These are phyloP conservation scores for Nakazawaea wyomingensis DNA, from an alignment of 805 yeast species.

Conservation along the genomic window DNA sequence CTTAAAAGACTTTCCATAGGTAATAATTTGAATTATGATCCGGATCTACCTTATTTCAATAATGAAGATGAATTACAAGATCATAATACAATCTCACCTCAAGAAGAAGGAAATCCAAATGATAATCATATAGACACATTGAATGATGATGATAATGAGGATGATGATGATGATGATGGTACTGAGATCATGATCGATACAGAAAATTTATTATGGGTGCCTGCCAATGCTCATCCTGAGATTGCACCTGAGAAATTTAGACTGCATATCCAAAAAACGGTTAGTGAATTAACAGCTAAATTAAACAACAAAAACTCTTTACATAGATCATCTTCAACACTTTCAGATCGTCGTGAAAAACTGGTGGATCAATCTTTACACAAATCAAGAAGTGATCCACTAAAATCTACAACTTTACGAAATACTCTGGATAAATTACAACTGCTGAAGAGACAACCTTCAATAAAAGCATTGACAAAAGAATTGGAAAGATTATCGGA, in stretches of 20 bases:
- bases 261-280: constrained; percentile 58
- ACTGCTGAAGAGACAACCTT: constrained; percentile 39
- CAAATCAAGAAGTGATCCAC: constrained; percentile 9
- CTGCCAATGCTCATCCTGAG: constrained; percentile 90
- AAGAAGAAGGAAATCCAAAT: too few relatives aligned
- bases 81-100: constrained; percentile 15
- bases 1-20: constrained; percentile 73
- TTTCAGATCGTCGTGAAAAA: constrained; percentile 10
- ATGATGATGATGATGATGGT: constrained; percentile 13
- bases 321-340: constrained; percentile 15
- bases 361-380: constrained; percentile 2
- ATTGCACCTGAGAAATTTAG: constrained; percentile 87
- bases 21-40: constrained; percentile 54
- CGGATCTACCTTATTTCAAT: constrained; percentile 52
- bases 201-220: constrained; percentile 80
- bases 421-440: neutral
- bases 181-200: constrained; percentile 26
- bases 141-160: constrained; percentile 14
- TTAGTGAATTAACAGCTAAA: constrained; percentile 43
- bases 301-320: constrained; percentile 19
- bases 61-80: constrained; percentile 17
- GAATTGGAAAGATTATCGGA: constrained; percentile 73
- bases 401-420: neutral
- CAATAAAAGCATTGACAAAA: constrained; percentile 63
- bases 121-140: too few relatives aligned